Evolutionary conservation across 2,329 filamentous ascomycete species (phyloP), one percentile per base, ranked within the genome.

Genomic region (Monosporascus cannonballus): DNA sequence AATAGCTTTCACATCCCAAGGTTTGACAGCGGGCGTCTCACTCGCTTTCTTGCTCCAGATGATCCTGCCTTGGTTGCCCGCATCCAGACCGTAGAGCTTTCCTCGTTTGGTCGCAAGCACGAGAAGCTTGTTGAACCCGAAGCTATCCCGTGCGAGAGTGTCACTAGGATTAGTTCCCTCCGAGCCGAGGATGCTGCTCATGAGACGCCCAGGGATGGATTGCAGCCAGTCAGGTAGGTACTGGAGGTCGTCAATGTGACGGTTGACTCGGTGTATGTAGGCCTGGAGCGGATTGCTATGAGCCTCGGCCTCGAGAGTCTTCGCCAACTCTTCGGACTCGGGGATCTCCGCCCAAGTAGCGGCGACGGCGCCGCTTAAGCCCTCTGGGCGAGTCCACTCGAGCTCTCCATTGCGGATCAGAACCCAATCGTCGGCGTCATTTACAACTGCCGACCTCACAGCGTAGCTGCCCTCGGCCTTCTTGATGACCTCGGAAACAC

Each of bases 71-170:
- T 86, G 78, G 54, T 85, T 85, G 24, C 85, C 89, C 36, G 86
- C 83, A 68, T 96, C 86, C 20, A 99, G 74, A 3, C 86, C 90
- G 59, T 92, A 87, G 18, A 97, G 73, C 58, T 88, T 85, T 15
- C 92, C 92, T 52, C 84, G 85, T 51, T 83, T 79, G 2, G 92
- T 96, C 6, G 87, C 91, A 49, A 96, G 75, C 53, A 96, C 76
- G 6, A 92, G 81, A 34, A 93, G 74, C 71, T 96, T 96, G 68
- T 89, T 86, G 71, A 96, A 93, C 4, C 93, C 93, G 68, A 97
- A 97, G 39, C 78, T 83, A 62, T 94, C 88, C 17, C 84, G 78
- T 18, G 75, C 72, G n/a, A 86, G 73, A 6, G 76, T 75, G 27
- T 74, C 69, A 20, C 68, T 67, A 22, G 71, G 70, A 14, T 65